A percentile compares a stretch with the other conserved stretches of the same genome.
Conservation (phyloP, 2,329 filamentous ascomycete species). For the Diaporthe batatas region DNA sequence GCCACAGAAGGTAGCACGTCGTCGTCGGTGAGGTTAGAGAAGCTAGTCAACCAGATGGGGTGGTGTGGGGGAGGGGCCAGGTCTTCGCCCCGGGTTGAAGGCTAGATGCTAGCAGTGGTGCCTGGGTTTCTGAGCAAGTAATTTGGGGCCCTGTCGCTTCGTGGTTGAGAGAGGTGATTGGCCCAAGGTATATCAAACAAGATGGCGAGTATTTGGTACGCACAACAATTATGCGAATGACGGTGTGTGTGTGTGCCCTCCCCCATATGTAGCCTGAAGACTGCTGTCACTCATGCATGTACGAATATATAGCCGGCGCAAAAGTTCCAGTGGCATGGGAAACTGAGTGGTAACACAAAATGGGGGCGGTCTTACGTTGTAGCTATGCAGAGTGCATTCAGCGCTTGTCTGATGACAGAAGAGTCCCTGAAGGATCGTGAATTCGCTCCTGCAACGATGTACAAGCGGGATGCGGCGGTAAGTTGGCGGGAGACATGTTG, state of each 20-base stretch:
- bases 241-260: background rate
- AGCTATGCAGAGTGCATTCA: background rate
- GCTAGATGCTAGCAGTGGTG: background rate
- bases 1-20: background rate
- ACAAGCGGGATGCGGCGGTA: background rate
- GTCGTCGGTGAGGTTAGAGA: background rate
- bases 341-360: background rate
- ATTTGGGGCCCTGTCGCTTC: background rate
- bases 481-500: background rate
- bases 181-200: background rate
- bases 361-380: background rate
- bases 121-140: conserved; percentile 1
- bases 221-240: background rate
- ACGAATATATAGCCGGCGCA: background rate
- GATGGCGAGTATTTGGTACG: background rate
- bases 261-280: background rate
- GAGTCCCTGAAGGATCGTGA: background rate
- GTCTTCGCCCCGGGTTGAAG: background rate
- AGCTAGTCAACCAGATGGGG: background rate
- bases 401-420: conserved; percentile 2
- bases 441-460: background rate
- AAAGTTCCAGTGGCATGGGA: background rate
- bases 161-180: background rate
- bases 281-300: background rate
- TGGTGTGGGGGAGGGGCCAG: too few species aligned